Evolutionary conservation across 2,329 filamentous ascomycete species (phyloP).

Genomic region (Sarocladiaceae sp.): DNA sequence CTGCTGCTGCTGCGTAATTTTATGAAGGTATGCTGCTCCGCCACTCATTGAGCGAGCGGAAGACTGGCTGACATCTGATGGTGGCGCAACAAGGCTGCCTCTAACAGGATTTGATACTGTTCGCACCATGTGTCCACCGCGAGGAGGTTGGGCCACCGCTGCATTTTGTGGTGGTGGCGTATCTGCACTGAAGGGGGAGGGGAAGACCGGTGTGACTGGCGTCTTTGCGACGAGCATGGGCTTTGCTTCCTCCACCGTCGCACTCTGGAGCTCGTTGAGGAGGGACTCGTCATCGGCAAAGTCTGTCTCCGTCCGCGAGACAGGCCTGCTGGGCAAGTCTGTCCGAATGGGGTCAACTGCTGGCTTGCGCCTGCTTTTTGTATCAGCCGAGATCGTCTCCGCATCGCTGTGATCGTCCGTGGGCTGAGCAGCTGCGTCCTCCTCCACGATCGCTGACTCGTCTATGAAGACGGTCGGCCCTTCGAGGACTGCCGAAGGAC

Average conservation of each 20-base stretch:
- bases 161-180: neutral
- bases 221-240: constrained; percentile 76
- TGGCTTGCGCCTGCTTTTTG: constrained; percentile 23
- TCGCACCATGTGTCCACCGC: constrained; percentile 29
- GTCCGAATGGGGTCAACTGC: constrained; percentile 55
- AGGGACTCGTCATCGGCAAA: constrained; percentile 71
- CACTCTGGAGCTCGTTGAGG: constrained; percentile 80
- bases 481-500: neutral
- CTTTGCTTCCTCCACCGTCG: constrained; percentile 78
- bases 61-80: constrained; percentile 39
- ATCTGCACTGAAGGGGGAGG: constrained; percentile 20
- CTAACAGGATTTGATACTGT: constrained; percentile 45
- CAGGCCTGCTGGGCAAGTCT: constrained; percentile 29
- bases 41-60: constrained; percentile 49
- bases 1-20: constrained; percentile 43
- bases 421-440: constrained; percentile 12
- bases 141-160: neutral
- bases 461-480: neutral
- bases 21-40: constrained; percentile 52
- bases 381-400: constrained; percentile 19
- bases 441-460: neutral
- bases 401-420: constrained; percentile 17
- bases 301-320: constrained; percentile 34
- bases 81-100: constrained; percentile 38
- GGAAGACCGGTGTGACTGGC: constrained; percentile 66